Evolutionary conservation across 192 early-diverging fungal species (phyloP).

Genomic region (Coemansia sp.): DNA sequence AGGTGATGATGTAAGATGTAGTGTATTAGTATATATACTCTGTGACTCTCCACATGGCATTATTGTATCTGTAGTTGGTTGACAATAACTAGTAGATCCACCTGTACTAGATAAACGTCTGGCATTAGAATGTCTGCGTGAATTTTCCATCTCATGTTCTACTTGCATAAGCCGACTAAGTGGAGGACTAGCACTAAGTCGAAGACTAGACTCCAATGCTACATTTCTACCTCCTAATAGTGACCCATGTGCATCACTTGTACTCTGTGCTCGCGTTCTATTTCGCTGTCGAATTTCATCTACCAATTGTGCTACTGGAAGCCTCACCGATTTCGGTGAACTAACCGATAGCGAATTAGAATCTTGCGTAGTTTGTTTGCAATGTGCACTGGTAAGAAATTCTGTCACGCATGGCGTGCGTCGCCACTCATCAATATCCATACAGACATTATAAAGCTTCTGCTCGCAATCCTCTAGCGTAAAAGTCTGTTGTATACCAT

Average conservation of each 20-base stretch:
- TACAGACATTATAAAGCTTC: conserved; percentile 23
- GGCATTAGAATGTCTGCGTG: not conserved
- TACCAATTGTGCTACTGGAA: conserved; percentile 18
- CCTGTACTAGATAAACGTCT: not conserved
- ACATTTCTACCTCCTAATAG: not conserved
- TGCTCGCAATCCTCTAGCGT: conserved; percentile 14
- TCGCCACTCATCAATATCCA: conserved; percentile 50
- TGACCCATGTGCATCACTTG: conserved; percentile 1
- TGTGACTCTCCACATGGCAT: not conserved
- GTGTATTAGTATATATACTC: not conserved
- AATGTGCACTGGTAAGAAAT: conserved; percentile 14
- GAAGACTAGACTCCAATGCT: not conserved
- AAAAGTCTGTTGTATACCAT: not conserved
- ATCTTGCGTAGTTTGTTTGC: not conserved
- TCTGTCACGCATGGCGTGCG: conserved; percentile 22
- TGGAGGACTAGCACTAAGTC: conserved; percentile 13
- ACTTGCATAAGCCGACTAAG: conserved; percentile 44
- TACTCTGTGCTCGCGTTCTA: conserved; percentile 11
- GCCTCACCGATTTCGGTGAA: conserved; percentile 11
- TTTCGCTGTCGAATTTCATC: conserved; percentile 18
- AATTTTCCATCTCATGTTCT: conserved; percentile 18
- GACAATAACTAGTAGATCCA: not conserved
- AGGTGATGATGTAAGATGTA: not conserved
- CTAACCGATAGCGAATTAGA: conserved; percentile 15
- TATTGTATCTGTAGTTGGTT: conserved; percentile 2